phyloP scores from a whole-genome alignment of 2,329 filamentous ascomycete species.

The Triangularia setosa region DNA sequence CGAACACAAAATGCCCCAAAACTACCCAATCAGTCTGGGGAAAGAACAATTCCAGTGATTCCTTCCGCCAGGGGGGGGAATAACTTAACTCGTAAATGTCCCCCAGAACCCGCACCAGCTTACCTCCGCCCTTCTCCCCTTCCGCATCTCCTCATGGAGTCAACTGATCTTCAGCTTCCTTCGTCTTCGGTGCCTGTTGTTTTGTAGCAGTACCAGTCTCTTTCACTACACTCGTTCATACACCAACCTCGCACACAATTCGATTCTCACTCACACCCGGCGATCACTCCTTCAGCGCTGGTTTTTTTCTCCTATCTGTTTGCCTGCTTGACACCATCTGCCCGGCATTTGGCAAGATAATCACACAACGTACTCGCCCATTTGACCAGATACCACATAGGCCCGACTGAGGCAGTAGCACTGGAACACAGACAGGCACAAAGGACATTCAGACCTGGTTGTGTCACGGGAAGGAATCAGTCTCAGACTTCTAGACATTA shows the following conservation, averaged over 20 bases:
- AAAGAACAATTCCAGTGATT: neutral
- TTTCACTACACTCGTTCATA: conserved; percentile 11
- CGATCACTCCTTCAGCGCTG: conserved; percentile 14
- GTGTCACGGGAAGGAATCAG: neutral
- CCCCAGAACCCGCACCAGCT: neutral
- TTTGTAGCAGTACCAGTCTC: too few relatives aligned
- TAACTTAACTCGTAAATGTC: conserved; percentile 11
- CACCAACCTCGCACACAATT: neutral
- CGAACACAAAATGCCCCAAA: neutral
- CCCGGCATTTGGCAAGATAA: neutral
- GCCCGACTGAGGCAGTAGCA: neutral
- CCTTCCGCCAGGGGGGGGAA: conserved; percentile 1
- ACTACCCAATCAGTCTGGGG: neutral
- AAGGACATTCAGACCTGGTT: neutral
- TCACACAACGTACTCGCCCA: too few relatives aligned
- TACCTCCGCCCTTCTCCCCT: neutral
- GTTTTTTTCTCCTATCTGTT: neutral
- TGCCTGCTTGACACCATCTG: too few relatives aligned
- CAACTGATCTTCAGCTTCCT: conserved; percentile 5
- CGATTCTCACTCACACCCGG: conserved; percentile 4
- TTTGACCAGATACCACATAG: neutral
- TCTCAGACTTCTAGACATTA: neutral
- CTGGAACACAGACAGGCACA: neutral
- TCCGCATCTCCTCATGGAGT: conserved; percentile 11
- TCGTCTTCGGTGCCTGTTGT: conserved; percentile 1